These are phyloP conservation scores for Claviceps sp. DNA, from an alignment of 2,329 filamentous ascomycete genomes.

Conservation along the genomic window DNA sequence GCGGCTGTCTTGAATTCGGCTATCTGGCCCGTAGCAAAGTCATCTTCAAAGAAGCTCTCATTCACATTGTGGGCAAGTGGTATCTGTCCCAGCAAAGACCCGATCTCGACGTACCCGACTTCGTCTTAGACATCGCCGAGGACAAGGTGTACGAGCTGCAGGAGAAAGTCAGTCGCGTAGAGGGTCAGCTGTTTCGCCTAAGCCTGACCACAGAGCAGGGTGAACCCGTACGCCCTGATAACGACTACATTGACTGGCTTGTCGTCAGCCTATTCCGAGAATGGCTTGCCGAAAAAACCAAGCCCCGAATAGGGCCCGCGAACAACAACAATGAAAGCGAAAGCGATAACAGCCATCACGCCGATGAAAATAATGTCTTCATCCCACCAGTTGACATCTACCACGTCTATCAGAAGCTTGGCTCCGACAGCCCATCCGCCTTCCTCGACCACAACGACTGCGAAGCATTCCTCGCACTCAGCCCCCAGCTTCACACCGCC, in stretches of 20 bases:
- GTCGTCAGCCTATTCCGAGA: slow-evolving; percentile 78
- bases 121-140: slow-evolving; percentile 79
- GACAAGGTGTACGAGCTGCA: slow-evolving; percentile 90
- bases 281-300: slow-evolving; percentile 85
- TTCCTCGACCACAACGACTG: slow-evolving; percentile 80
- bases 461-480: slow-evolving; percentile 77
- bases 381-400: slow-evolving; percentile 45
- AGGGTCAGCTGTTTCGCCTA: slow-evolving; percentile 70
- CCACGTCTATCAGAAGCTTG: slow-evolving; percentile 65
- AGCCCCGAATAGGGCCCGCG: slow-evolving; percentile 41
- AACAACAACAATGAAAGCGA: slow-evolving; percentile 13
- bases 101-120: slow-evolving; percentile 55
- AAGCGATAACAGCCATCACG: neutral
- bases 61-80: slow-evolving; percentile 93
- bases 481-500: slow-evolving; percentile 67
- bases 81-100: slow-evolving; percentile 71
- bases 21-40: slow-evolving; percentile 74
- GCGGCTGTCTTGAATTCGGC: slow-evolving; percentile 66
- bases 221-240: slow-evolving; percentile 68
- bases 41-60: slow-evolving; percentile 75
- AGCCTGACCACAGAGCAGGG: slow-evolving; percentile 66
- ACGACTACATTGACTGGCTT: slow-evolving; percentile 79
- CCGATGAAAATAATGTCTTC: slow-evolving; percentile 17
- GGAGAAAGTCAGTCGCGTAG: slow-evolving; percentile 66
- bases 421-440: slow-evolving; percentile 39